Evolutionary conservation across 2,329 filamentous ascomycete species (phyloP).

Genomic region (Nannizziopsis arthrosporioides): DNA sequence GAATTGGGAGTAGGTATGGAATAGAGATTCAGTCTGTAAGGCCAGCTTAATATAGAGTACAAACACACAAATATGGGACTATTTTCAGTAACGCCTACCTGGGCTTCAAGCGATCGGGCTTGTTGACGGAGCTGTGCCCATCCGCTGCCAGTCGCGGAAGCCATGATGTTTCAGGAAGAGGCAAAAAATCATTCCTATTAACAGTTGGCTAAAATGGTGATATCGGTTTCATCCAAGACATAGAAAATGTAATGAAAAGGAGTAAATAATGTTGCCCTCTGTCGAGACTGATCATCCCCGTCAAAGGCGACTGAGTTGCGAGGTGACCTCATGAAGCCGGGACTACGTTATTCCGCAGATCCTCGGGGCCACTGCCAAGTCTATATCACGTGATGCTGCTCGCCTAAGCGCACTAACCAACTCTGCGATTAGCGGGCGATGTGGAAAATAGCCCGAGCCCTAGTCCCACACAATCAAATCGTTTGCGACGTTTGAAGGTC

Average conservation of each 20-base stretch:
- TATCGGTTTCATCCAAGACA: too few species aligned
- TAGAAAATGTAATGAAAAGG: too few species aligned
- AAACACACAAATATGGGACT: neutral
- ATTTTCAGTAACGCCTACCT: conserved; percentile 45
- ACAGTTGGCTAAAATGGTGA: too few species aligned
- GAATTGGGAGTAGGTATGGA: conserved; percentile 75
- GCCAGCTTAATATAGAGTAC: conserved; percentile 12
- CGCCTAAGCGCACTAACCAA: conserved; percentile 9
- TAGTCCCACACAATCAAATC: conserved; percentile 35
- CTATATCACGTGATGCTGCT: neutral
- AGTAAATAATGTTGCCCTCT: too few species aligned
- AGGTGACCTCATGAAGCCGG: conserved; percentile 14
- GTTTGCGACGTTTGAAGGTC: conserved; percentile 20
- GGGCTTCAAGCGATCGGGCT: conserved; percentile 74
- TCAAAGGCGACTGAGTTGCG: conserved; percentile 1
- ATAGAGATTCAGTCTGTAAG: conserved; percentile 60
- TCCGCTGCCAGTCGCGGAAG: conserved; percentile 49
- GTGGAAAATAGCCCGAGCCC: conserved; percentile 17
- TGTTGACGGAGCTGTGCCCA: conserved; percentile 95
- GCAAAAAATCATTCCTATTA: too few species aligned
- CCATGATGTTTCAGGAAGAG: conserved; percentile 32
- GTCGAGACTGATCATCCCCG: too few species aligned
- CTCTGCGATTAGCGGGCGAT: too few species aligned
- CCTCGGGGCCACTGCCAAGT: neutral
- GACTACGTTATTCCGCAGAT: too few species aligned